Base-by-base conservation (phyloP, 768 basidiomycete species). In the Candolleomyces efflorescens region DNA sequence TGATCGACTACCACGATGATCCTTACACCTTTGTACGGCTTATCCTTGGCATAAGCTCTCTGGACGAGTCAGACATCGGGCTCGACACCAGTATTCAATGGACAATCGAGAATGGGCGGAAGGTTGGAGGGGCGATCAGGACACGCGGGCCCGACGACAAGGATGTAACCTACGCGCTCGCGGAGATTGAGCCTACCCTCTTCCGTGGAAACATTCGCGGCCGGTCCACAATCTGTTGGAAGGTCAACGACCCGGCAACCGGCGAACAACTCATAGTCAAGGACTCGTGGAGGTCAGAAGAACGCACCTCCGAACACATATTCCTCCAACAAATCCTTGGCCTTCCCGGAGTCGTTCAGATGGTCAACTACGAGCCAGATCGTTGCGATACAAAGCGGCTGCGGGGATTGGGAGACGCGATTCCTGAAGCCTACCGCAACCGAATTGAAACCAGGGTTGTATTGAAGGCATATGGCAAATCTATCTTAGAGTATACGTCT, bases 381-480 rank as follows among this genome's bases (percentile, higher is more conserved):
- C 36, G 18, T 20, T n/a, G 13, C 10, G n/a, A 52, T n/a, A 27
- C 32, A 5, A 18, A 10, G 5, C 10, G 15, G 1, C 5, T 17
- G 24, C 24, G 27, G 5, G n/a, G n/a, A 13, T 20, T 12, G 5
- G n/a, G 37, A 1, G 24, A 22, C n/a, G 23, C 13, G 4, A 11
- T 10, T 11, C 11, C 18, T 11, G 27, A 18, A 22, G 10, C n/a
- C 11, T 32, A 17, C 18, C 9, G 18, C n/a, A 39, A 15, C 13
- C 52, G n/a, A 11, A 22, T 41, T 17, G 22, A 38, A 26, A 20
- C 38, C 17, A 46, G 56, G 11, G 37, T 58, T 0, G 48, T 60
- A 4, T 27, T 62, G 23, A 20, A 62, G 32, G 43, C 24, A 2
- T 62, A 62, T 51, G 62, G 62, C 12, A 22, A n/a, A 5, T 24